Conservation (phyloP, 2,329 filamentous ascomycete genomes). For the Fusarium siculi region DNA sequence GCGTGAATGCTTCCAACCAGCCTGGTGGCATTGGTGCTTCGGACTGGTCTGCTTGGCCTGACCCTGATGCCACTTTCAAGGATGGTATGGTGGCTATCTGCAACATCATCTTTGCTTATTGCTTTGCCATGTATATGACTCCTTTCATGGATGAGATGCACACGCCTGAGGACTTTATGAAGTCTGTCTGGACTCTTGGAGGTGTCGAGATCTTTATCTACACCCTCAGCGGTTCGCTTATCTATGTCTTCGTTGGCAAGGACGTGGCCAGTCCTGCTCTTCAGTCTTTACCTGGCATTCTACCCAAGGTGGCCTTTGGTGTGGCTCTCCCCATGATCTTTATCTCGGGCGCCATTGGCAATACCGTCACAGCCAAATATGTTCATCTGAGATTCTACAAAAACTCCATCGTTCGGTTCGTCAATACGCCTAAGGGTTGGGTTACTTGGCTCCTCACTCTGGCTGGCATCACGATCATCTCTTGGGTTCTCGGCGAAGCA, state of each 20-base stretch:
- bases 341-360: slow-evolving; percentile 72
- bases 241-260: slow-evolving; percentile 73
- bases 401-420: slow-evolving; percentile 32
- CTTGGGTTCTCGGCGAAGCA: slow-evolving; percentile 66
- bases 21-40: slow-evolving; percentile 12
- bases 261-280: slow-evolving; percentile 72
- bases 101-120: slow-evolving; percentile 76
- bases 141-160: slow-evolving; percentile 60
- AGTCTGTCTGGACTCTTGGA: slow-evolving; percentile 69
- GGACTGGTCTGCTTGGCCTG: slow-evolving; percentile 53
- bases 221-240: slow-evolving; percentile 68
- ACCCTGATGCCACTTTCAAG: slow-evolving; percentile 54
- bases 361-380: slow-evolving; percentile 55
- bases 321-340: slow-evolving; percentile 75
- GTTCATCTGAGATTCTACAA: slow-evolving; percentile 48
- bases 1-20: slow-evolving; percentile 48
- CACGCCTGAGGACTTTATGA: slow-evolving; percentile 52
- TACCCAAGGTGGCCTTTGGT: slow-evolving; percentile 51
- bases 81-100: slow-evolving; percentile 66
- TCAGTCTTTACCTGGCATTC: slow-evolving; percentile 63
- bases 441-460: slow-evolving; percentile 68
- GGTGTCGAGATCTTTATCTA: slow-evolving; percentile 69
- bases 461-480: slow-evolving; percentile 58
- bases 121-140: slow-evolving; percentile 58
- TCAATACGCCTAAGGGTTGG: slow-evolving; percentile 48